These are phyloP conservation scores for Emericellopsis atlantica DNA, from an alignment of 2,329 filamentous ascomycete species.

Conservation along the genomic window DNA sequence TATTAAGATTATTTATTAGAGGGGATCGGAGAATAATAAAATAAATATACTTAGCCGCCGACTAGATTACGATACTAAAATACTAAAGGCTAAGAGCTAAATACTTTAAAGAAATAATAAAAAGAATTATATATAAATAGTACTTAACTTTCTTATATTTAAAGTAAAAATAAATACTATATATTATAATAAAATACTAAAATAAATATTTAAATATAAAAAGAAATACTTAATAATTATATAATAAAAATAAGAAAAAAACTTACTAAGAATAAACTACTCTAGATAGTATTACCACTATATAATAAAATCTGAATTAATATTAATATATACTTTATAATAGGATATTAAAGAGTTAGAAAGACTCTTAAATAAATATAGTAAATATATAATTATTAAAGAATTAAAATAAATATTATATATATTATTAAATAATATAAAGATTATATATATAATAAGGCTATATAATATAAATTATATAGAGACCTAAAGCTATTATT, in stretches of 20 bases:
- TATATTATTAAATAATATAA: constrained; percentile 2
- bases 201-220: background rate
- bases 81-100: background rate
- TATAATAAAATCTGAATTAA: background rate
- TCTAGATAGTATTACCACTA: background rate
- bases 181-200: background rate
- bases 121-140: background rate
- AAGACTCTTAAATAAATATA: constrained; percentile 5
- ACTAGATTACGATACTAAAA: constrained; percentile 2
- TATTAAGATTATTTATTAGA: constrained; percentile 1
- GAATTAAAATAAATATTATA: constrained; percentile 4
- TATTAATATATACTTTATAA: background rate
- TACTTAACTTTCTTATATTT: background rate
- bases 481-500: constrained; percentile 1
- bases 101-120: background rate
- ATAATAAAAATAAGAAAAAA: background rate
- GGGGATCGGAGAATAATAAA: background rate
- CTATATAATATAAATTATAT: background rate
- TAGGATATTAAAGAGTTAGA: constrained; percentile 1
- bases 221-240: too few relatives aligned
- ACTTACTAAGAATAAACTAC: background rate
- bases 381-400: constrained; percentile 1
- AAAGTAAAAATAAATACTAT: background rate
- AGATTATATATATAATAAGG: background rate
- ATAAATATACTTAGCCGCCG: background rate